phyloP scores from a whole-genome alignment of 495 filamentous ascomycete genomes.

The Xylaria sp. region DNA sequence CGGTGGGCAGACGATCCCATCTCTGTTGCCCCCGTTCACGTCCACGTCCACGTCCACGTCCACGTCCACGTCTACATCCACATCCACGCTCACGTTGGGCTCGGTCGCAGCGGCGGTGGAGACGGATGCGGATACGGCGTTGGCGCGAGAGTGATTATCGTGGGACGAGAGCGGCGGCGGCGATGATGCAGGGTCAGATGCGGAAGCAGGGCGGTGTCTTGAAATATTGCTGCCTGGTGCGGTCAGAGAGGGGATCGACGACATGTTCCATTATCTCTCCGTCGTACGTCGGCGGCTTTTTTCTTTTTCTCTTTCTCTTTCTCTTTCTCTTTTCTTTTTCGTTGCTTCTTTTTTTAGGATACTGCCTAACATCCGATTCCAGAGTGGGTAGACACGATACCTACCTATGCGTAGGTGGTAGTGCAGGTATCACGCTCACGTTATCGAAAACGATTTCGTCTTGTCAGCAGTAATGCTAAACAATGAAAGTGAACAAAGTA shows the following conservation, averaged over 20 bases:
- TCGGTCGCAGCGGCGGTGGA: neutral
- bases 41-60: too few relatives aligned
- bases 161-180: conserved; percentile 10
- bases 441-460: neutral
- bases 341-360: neutral
- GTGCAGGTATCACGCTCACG: neutral
- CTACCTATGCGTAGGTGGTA: too few relatives aligned
- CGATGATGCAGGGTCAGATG: neutral
- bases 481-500: neutral
- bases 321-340: neutral
- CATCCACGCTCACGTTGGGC: neutral
- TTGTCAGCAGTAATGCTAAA: neutral
- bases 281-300: neutral
- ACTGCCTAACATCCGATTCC: neutral
- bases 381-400: neutral
- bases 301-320: neutral
- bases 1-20: neutral
- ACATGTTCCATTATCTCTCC: conserved; percentile 24
- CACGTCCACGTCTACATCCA: too few relatives aligned
- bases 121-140: conserved; percentile 11
- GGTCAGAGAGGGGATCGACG: conserved; percentile 21
- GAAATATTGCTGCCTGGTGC: conserved; percentile 19
- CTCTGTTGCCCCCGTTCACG: too few relatives aligned
- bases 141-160: neutral
- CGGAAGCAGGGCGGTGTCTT: conserved; percentile 7